Percentiles rank a stretch among this genome's conserved stretches.
These are phyloP conservation scores for Earliella scabrosa DNA, from an alignment of 1,284 basidiomycete species.

Conservation along the genomic window DNA sequence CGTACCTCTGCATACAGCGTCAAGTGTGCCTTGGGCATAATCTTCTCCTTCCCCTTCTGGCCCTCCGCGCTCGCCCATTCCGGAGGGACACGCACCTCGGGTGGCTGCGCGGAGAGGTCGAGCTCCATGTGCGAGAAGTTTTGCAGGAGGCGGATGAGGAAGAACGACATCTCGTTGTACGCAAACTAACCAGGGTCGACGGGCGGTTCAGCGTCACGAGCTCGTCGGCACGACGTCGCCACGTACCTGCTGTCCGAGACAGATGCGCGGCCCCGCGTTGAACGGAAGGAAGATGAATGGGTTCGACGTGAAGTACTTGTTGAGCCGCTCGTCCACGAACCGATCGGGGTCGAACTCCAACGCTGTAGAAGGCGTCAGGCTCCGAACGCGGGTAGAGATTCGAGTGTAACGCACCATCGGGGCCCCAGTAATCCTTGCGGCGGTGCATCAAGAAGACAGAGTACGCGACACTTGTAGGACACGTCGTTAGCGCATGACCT, in stretches of 20 bases:
- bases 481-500: background rate
- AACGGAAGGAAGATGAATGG: constrained; percentile 67
- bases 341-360: constrained; percentile 62
- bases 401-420: constrained; percentile 23
- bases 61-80: constrained; percentile 23
- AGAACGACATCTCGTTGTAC: constrained; percentile 46
- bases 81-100: constrained; percentile 17
- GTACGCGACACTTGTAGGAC: constrained; percentile 22
- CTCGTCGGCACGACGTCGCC: too few relatives aligned
- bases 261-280: constrained; percentile 62
- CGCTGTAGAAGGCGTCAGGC: constrained; percentile 33
- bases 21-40: constrained; percentile 22
- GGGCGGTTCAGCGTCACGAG: too few relatives aligned
- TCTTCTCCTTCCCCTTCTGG: constrained; percentile 20
- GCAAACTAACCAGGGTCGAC: constrained; percentile 44
- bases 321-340: constrained; percentile 56
- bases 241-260: constrained; percentile 60
- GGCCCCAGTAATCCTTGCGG: constrained; percentile 35
- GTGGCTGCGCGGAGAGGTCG: constrained; percentile 28
- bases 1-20: constrained; percentile 23
- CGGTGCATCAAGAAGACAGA: constrained; percentile 36
- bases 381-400: background rate
- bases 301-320: constrained; percentile 55
- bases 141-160: constrained; percentile 48
- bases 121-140: constrained; percentile 49